Evolutionary conservation across 192 early-diverging fungal species (phyloP), one percentile per base, ranked within the genome.

Genomic region (Coemansia sp.): DNA sequence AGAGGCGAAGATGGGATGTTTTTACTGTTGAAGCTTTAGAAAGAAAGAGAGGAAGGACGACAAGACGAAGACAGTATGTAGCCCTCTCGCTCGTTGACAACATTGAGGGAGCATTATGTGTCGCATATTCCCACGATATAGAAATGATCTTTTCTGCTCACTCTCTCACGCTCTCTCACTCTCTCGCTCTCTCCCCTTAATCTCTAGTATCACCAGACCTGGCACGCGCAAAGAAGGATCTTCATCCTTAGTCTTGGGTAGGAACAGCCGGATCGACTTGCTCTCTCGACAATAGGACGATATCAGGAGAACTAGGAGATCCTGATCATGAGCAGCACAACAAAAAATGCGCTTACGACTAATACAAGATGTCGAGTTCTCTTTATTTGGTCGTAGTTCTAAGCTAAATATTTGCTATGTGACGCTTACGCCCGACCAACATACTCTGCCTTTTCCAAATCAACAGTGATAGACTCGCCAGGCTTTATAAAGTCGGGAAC

Each of bases 401-500:
- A 50, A 20, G 10, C n/a, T 10, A 6, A 3, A n/a, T 50, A 22
- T 27, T 50, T 20, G 15, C 43, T 44, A 44, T 44, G 15, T 44
- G 15, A 44, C 15, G 15, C 43, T 46, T 38, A 81, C 5, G 72
- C 91, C 22, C 92, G 84, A 24, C 86, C 83, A 15, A 92, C 66
- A 55, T 95, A 95, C 33, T 79, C 84, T 33, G 86, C 69, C 15
- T 87, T 80, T 20, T 88, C 79, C 13, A 93, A 74, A 78, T 95
- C 90, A 29, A 96, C 88, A 2, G 91, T 55, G 22, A 96, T 87
- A 47, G 75, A 83, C 40, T 96, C 95, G 31, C 93, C 93, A 13
- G 81, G 76, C 70, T 91, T 88, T 31, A 95, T 86, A 88, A 95
- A 95, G 70, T 92, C 90, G 12, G 95, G 95, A 9, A 96, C 91